A percentile compares a stretch with the other conserved stretches of the same genome.
phyloP scores from a whole-genome alignment of 192 early-diverging fungal species.

The Martensiomyces pterosporus region DNA sequence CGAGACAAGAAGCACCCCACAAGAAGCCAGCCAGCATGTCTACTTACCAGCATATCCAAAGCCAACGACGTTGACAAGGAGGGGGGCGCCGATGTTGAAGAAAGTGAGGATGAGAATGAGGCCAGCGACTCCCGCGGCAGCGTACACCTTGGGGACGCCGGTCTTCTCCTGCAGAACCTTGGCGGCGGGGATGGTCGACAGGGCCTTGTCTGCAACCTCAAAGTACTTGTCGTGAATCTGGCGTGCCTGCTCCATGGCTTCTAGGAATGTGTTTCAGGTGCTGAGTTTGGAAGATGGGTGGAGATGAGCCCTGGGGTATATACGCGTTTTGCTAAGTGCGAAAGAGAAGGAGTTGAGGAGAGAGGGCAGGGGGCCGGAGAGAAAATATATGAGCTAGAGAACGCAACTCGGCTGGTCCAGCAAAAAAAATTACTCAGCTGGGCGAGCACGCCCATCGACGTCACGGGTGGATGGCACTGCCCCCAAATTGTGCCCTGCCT shows the following conservation, averaged over 20 bases:
- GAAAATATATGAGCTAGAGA: too few species aligned
- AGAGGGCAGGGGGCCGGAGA: conserved; percentile 1
- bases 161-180: conserved; percentile 68
- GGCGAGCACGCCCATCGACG: too few species aligned
- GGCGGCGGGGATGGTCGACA: conserved; percentile 63
- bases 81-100: conserved; percentile 78
- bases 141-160: conserved; percentile 88
- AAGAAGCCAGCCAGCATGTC: neutral
- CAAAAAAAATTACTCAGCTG: too few species aligned
- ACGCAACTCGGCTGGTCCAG: too few species aligned
- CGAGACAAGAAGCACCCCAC: too few species aligned
- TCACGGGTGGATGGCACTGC: too few species aligned
- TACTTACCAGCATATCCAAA: conserved; percentile 81
- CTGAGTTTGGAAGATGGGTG: neutral
- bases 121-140: conserved; percentile 59
- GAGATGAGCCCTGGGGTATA: too few species aligned
- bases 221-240: conserved; percentile 45
- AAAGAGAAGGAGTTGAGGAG: conserved; percentile 35
- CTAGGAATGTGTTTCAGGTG: too few species aligned
- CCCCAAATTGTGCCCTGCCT: too few species aligned
- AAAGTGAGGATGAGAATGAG: conserved; percentile 75
- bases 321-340: conserved; percentile 37
- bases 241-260: conserved; percentile 39
- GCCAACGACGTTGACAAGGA: conserved; percentile 81
- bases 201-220: conserved; percentile 59